A percentile compares a stretch with the other conserved stretches of the same genome.
Evolutionary conservation across 2,329 filamentous ascomycete species (phyloP).

Genomic region (Leptodontidium sp.): DNA sequence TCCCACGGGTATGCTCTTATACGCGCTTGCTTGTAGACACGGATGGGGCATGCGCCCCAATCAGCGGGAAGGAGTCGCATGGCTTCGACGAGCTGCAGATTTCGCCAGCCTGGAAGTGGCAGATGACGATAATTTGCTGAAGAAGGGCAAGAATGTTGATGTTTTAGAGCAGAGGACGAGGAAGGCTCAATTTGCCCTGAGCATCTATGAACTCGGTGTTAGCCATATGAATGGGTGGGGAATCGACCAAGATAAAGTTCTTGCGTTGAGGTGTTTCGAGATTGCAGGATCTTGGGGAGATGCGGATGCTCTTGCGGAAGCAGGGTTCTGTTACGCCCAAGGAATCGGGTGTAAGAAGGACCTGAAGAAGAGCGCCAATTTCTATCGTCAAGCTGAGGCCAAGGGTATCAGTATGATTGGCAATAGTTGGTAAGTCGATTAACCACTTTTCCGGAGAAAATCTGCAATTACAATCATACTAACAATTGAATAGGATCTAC

Average conservation of each 20-base stretch:
- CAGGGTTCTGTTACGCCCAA: slow-evolving; percentile 95
- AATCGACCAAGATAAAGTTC: slow-evolving; percentile 86
- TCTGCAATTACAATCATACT: background rate
- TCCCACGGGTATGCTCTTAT: slow-evolving; percentile 94
- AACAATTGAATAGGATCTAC: slow-evolving; percentile 75
- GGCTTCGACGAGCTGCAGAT: slow-evolving; percentile 91
- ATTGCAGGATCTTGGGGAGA: slow-evolving; percentile 97
- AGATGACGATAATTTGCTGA: slow-evolving; percentile 75
- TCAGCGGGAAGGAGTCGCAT: slow-evolving; percentile 86
- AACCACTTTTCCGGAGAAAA: background rate
- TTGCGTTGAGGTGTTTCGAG: slow-evolving; percentile 93
- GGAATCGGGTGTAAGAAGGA: slow-evolving; percentile 96
- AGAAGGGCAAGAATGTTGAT: slow-evolving; percentile 71
- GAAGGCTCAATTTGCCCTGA: slow-evolving; percentile 92
- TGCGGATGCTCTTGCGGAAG: slow-evolving; percentile 90
- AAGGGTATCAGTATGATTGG: slow-evolving; percentile 98
- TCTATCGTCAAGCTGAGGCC: slow-evolving; percentile 88
- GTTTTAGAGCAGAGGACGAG: slow-evolving; percentile 78
- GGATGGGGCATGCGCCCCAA: slow-evolving; percentile 98
- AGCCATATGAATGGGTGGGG: slow-evolving; percentile 99
- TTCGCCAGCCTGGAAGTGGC: slow-evolving; percentile 82
- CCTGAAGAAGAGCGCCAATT: slow-evolving; percentile 89
- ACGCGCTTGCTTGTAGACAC: slow-evolving; percentile 92
- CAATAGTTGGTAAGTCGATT: slow-evolving; percentile 85
- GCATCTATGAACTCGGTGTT: slow-evolving; percentile 95